Conservation (phyloP, 176 grass and related monocot species). For the Tillandsia leiboldiana region DNA sequence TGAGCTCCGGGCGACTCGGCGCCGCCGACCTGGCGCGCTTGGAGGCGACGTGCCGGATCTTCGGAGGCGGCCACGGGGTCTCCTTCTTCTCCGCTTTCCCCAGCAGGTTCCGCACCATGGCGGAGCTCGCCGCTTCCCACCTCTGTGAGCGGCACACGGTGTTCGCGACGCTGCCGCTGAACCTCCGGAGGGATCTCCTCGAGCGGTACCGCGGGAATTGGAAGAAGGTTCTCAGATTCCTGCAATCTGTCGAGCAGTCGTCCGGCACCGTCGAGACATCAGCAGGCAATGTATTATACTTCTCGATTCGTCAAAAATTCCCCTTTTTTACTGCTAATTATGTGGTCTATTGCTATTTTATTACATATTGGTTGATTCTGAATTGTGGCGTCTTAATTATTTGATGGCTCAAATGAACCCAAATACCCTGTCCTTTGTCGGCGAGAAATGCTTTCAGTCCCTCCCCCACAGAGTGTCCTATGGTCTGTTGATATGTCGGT, state of each 20-base stretch:
- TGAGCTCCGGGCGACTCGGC: constrained; percentile 55
- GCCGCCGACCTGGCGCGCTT: constrained; percentile 61
- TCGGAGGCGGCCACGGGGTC: constrained; percentile 23
- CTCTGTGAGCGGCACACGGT: constrained; percentile 43
- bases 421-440: too few species aligned
- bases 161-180: constrained; percentile 34
- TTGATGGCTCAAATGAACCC: too few species aligned
- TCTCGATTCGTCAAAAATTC: neutral
- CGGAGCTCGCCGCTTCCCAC: constrained; percentile 65
- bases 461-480: too few species aligned
- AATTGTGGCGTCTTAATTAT: neutral
- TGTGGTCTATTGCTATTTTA: neutral
- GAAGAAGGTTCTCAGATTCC: constrained; percentile 94
- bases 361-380: neutral
- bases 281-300: constrained; percentile 46
- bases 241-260: constrained; percentile 78
- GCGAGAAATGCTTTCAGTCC: too few species aligned
- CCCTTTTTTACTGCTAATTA: neutral
- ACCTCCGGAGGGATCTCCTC: constrained; percentile 39
- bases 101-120: constrained; percentile 39
- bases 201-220: constrained; percentile 69
- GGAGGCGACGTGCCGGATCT: constrained; percentile 70
- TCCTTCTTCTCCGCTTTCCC: neutral
- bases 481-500: too few species aligned
- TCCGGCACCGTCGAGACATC: constrained; percentile 64